Conservation (phyloP, 345 rosid genomes). For the Hibiscus tridactylites region DNA sequence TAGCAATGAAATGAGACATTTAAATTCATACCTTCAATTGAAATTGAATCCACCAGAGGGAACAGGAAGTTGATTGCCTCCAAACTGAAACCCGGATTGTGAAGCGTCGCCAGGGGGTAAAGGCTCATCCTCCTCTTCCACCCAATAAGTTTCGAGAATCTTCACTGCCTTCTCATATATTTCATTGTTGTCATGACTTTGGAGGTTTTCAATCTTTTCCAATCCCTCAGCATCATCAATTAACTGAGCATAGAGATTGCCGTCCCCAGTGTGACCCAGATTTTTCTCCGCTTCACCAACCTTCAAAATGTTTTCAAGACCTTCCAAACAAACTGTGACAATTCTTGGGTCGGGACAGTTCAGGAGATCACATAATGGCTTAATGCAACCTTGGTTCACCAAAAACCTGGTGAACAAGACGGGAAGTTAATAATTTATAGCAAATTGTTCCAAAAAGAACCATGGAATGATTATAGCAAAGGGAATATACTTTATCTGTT, state of each 20-base stretch:
- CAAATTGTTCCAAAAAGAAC: neutral
- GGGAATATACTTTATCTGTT: conserved; percentile 56
- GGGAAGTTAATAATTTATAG: neutral
- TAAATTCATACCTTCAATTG: conserved; percentile 39
- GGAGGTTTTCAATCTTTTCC: conserved; percentile 71
- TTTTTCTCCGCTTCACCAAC: conserved; percentile 66
- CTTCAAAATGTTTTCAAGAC: conserved; percentile 69
- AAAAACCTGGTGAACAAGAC: conserved; percentile 28
- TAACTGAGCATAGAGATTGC: conserved; percentile 44
- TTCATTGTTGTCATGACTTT: conserved; percentile 62
- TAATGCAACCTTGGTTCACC: conserved; percentile 63
- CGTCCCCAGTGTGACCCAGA: conserved; percentile 38
- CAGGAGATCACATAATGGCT: conserved; percentile 70
- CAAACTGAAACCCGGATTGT: conserved; percentile 60
- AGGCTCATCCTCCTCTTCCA: conserved; percentile 54
- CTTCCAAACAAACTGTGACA: conserved; percentile 62
- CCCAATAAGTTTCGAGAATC: conserved; percentile 66
- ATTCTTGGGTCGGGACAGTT: conserved; percentile 69
- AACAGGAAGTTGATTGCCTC: conserved; percentile 41
- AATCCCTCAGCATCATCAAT: conserved; percentile 80
- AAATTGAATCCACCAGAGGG: conserved; percentile 72
- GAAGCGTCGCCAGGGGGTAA: conserved; percentile 54
- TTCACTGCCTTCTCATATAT: conserved; percentile 69
- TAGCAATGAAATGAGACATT: neutral
- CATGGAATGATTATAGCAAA: neutral